Percentiles rank a stretch among this genome's conserved stretches.
phyloP scores from a whole-genome alignment of 371 early-diverging fungal species.

The Dichotomocladium elegans region DNA sequence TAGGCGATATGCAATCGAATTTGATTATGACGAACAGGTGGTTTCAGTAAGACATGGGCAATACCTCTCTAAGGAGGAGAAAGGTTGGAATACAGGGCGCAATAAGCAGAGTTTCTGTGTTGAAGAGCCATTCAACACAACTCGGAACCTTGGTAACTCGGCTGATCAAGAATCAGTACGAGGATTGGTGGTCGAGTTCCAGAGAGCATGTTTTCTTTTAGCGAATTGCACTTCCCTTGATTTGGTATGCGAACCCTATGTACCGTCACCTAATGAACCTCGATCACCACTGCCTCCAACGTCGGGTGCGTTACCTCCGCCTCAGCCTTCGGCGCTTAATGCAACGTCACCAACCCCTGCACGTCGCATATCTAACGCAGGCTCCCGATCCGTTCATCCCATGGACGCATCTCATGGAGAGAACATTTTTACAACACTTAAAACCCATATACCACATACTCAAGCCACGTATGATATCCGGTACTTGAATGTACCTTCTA shows the following conservation, averaged over 20 bases:
- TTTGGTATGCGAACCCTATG: conserved; percentile 25
- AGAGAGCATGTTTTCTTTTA: conserved; percentile 64
- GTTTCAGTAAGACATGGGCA: conserved; percentile 76
- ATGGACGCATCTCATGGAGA: too few relatives aligned
- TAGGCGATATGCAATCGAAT: conserved; percentile 72
- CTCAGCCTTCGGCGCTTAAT: not conserved
- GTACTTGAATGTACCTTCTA: not conserved
- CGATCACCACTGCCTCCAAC: not conserved
- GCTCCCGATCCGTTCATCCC: too few relatives aligned
- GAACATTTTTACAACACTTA: not conserved
- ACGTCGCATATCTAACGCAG: too few relatives aligned
- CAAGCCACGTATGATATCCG: conserved; percentile 1
- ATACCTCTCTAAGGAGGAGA: conserved; percentile 69
- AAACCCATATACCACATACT: not conserved
- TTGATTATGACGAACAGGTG: conserved; percentile 77
- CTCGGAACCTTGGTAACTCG: conserved; percentile 86
- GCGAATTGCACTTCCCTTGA: conserved; percentile 36
- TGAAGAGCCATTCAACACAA: conserved; percentile 87
- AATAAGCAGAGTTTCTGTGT: conserved; percentile 71
- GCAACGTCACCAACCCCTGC: not conserved
- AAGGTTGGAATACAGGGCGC: conserved; percentile 70
- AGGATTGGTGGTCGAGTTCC: conserved; percentile 76
- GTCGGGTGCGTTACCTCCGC: not conserved
- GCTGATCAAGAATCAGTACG: conserved; percentile 74
- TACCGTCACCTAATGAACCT: not conserved